Evolutionary conservation across 306 rosid species (phyloP), one percentile per base, ranked within the genome.

Genomic region (Vigna radiata): DNA sequence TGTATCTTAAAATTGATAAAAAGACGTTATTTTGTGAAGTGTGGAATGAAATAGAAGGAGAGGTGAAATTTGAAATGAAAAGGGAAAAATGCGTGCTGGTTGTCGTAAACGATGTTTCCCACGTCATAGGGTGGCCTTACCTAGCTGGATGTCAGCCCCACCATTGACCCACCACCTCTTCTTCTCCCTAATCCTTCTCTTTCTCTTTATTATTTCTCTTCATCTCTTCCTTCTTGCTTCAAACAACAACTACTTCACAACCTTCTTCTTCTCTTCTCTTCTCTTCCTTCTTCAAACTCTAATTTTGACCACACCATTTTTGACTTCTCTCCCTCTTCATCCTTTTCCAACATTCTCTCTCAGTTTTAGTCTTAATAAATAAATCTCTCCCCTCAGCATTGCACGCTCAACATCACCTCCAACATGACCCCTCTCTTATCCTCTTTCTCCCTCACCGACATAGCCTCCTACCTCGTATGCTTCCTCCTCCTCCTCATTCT

Each of bases 401-500:
- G 11, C 70, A 17, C 36, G 14, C 49, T 4, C 7, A 29, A 44
- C 49, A 44, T 4, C 8, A 17, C 15, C 43, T 7, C 6, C 7
- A 19, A 52, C 23, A 1, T 23, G 59, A 8, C 13, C 33, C 14
- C 63, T 4, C 19, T 70, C 9, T 54, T 23, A 56, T 10, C 17
- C 46, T 13, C 49, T 13, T 52, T 70, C 9, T 54, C 73, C 76
- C 4, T 62, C 59, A 49, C 66, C 48, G 79, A 65, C 2, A 58
- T 83, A 15, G 19, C 78, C 27, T 88, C 97, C 0, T 89, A 72
- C 60, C n/a, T 90, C 9, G 19, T 79, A 15, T 75, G 80, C 67
- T 49, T 90, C 21, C 0, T 89, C 8, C 9, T 90, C 21, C 23
- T 90, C 19, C 43, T 94, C 0, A 56, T 91, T 15, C 63, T 91